Evolutionary conservation across 768 basidiomycete species (phyloP).

Genomic region (Tylopilus felleus): DNA sequence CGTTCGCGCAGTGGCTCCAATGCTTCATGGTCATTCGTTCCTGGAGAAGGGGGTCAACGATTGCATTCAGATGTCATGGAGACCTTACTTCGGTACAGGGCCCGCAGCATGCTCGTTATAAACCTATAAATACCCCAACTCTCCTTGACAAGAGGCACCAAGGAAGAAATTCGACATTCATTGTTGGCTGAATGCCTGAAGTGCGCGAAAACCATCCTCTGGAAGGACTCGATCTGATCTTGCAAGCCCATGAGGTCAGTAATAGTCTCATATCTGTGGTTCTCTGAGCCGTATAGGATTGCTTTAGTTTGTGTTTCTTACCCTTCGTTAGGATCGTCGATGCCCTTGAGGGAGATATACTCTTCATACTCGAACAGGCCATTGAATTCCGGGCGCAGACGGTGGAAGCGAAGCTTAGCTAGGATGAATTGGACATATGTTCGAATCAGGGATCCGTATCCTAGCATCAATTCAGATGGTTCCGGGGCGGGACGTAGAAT

Average conservation of each 20-base stretch:
- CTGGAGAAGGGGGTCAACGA: constrained; percentile 39
- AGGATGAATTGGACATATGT: constrained; percentile 96
- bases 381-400: constrained; percentile 95
- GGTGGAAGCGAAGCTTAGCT: constrained; percentile 94
- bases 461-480: constrained; percentile 38
- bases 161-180: constrained; percentile 92
- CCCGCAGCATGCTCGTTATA: constrained; percentile 97
- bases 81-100: constrained; percentile 86
- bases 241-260: constrained; percentile 96
- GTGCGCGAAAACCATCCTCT: constrained; percentile 95
- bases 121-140: constrained; percentile 99
- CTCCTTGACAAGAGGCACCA: constrained; percentile 97
- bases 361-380: constrained; percentile 99
- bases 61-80: not conserved
- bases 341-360: constrained; percentile 94
- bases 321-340: constrained; percentile 99
- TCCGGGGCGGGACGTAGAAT: not conserved
- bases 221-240: constrained; percentile 98
- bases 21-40: constrained; percentile 85
- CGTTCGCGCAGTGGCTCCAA: constrained; percentile 86
- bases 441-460: constrained; percentile 89
- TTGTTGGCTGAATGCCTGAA: constrained; percentile 91
- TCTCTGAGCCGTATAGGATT: constrained; percentile 9
- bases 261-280: constrained; percentile 89
- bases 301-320: constrained; percentile 37